Evolutionary conservation across 768 basidiomycete species (phyloP), one percentile per base, ranked within the genome.

Genomic region (Calvatia gigantea): DNA sequence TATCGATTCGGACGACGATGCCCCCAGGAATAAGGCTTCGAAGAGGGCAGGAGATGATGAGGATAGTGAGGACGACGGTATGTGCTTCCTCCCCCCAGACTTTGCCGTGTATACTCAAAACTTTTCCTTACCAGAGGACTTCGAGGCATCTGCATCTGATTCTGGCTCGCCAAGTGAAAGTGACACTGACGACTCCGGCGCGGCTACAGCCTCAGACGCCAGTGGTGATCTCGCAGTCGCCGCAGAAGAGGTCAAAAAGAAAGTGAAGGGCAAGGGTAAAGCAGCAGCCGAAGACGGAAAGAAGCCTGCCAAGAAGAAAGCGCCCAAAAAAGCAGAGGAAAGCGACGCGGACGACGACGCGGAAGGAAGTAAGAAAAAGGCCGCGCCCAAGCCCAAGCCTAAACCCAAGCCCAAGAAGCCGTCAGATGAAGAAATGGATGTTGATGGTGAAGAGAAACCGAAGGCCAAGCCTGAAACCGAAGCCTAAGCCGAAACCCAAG

Each of bases 131-230:
- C 15, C 67, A 89, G 96, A 95, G 69, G 94, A 97, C 71, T 98
- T 98, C 82, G 72, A 86, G 58, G 94, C 86, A 6, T 92, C 89
- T 6, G 86, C 75, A 1, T 90, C 89, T 0, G 94, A 97, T 64
- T 78, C 75, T 42, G 94, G 95, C n/a, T 97, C 95, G 3, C 91
- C 95, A 0, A 87, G 84, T 35, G 88, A 82, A 14, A 79, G 74
- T 32, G 91, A 89, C 48, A 82, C 83, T 1, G 84, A 82, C 70
- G 75, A 65, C 4, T 89, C 85, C 28, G 87, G 84, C 3, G 89
- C 85, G 1, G 80, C 84, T 54, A 92, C 89, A 4, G 91, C 89
- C 9, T 92, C 91, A 0, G 91, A 92, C 64, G 90, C 89, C 39
- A 88, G 85, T 58, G 91, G 91, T 28, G 90, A 93, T 65, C 81